phyloP scores from a whole-genome alignment of 2,329 filamentous ascomycete genomes.

The Esteya vermicola region DNA sequence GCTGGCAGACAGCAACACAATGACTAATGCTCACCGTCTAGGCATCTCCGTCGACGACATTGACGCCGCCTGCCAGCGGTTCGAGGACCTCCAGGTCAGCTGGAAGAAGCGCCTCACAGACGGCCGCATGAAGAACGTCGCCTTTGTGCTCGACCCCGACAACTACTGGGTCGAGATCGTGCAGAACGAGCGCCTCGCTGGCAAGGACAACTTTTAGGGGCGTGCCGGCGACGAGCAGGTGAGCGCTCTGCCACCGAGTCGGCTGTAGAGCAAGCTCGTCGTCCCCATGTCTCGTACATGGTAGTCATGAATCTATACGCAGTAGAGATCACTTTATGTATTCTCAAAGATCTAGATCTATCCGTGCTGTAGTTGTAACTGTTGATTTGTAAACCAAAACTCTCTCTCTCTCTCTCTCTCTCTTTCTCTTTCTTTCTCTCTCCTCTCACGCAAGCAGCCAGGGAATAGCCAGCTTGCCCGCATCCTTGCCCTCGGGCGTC shows the following conservation, averaged over 20 bases:
- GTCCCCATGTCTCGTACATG: too few relatives aligned
- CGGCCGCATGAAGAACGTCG: constrained; percentile 84
- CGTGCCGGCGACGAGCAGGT: too few relatives aligned
- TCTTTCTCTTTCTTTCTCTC: not conserved
- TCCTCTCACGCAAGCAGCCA: constrained; percentile 5
- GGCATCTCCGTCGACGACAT: constrained; percentile 74
- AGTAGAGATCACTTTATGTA: too few relatives aligned
- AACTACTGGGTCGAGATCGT: constrained; percentile 71
- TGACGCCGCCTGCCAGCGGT: constrained; percentile 73
- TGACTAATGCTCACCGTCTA: constrained; percentile 15
- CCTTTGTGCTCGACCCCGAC: constrained; percentile 82
- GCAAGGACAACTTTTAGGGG: constrained; percentile 32
- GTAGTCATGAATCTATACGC: too few relatives aligned
- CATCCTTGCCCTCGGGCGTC: constrained; percentile 20
- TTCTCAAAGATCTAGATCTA: too few relatives aligned
- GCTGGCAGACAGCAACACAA: too few relatives aligned
- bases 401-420: not conserved
- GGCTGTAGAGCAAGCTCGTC: not conserved
- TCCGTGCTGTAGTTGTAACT: too few relatives aligned
- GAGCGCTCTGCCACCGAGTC: too few relatives aligned
- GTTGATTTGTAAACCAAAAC: not conserved
- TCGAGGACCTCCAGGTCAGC: constrained; percentile 66
- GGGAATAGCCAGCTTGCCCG: constrained; percentile 16
- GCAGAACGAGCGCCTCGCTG: constrained; percentile 59
- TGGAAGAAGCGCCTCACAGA: constrained; percentile 97